Base-by-base conservation (phyloP, 495 filamentous ascomycete species). In the Aspergillus incahuasiensis region DNA sequence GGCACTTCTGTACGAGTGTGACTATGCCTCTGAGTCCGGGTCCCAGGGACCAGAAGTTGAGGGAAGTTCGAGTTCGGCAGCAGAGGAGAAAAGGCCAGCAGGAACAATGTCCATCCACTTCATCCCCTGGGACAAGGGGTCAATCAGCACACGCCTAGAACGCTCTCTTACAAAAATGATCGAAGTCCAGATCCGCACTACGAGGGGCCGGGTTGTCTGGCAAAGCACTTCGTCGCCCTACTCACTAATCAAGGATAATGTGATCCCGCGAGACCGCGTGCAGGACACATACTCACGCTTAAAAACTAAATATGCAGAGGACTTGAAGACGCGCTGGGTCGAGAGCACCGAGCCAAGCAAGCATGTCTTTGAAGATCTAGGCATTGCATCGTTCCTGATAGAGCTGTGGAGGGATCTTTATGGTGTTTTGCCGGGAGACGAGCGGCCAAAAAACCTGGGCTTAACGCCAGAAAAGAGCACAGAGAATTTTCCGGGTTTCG, bases 371-470 rank as follows among this genome's bases (percentile, higher is more conserved):
- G 94, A 97, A 66, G 92, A 97, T 66, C 71, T 98, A 18, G 75
- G 83, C n/a, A 95, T 97, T 55, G 86, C 95, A 0, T 90, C 94
- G 9, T 97, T 97, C 63, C 71, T 98, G 38, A 87, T 97, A 28
- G 92, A 96, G 77, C 77, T 97, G 9, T 98, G 95, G 94, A 69
- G 76, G 48, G 81, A 86, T 56, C 94, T 96, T 86, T 97, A 97
- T 63, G 70, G 67, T 15, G 57, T 55, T 13, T 20, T 38, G 22
- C 72, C 70, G 6, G 48, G 22, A 0, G 61, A 60, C 5, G 71
- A 69, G 22, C 20, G 11, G 20, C 34, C 41, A 22, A 15, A 18
- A n/a, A 4, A 9, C 13, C 3, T 39, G 44, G 3, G 32, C 46
- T 22, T 6, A 1, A 39, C 50, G 0, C 32, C 38, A 54, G 67